A percentile compares a stretch with the other conserved stretches of the same genome.
Conservation (phyloP, 1,284 basidiomycete species). For the Boletus hoseneyae region DNA sequence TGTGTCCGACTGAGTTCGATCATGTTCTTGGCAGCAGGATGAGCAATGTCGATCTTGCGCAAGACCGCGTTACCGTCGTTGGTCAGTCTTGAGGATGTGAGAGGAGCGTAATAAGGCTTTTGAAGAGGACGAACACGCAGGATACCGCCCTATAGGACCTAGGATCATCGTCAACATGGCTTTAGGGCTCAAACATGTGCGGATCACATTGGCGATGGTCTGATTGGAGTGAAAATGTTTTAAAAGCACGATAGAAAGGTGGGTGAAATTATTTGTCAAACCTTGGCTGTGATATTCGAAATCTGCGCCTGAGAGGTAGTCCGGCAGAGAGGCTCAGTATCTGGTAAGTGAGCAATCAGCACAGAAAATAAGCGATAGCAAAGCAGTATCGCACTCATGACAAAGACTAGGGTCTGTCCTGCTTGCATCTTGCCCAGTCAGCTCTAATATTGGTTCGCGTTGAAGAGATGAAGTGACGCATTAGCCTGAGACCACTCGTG, state of each 20-base stretch:
- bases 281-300: constrained; percentile 97
- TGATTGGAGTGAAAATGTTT: constrained; percentile 28
- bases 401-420: constrained; percentile 70
- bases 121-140: constrained; percentile 52
- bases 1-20: constrained; percentile 97
- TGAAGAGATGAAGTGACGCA: no score
- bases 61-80: constrained; percentile 98
- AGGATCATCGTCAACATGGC: constrained; percentile 99
- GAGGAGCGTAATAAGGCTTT: background rate
- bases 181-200: constrained; percentile 96
- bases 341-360: constrained; percentile 39
- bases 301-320: constrained; percentile 77
- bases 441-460: no score
- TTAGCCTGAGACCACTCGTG: no score
- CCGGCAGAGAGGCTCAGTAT: constrained; percentile 91
- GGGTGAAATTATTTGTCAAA: constrained; percentile 31
- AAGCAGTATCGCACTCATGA: constrained; percentile 31
- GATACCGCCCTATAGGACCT: constrained; percentile 95
- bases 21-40: constrained; percentile 99
- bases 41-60: constrained; percentile 96
- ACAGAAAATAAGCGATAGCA: background rate
- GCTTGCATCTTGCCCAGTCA: constrained; percentile 35
- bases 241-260: background rate
- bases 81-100: constrained; percentile 61
- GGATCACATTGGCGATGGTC: constrained; percentile 98